phyloP scores from a whole-genome alignment of 2,329 filamentous ascomycete species.

The Bisporella sp. region DNA sequence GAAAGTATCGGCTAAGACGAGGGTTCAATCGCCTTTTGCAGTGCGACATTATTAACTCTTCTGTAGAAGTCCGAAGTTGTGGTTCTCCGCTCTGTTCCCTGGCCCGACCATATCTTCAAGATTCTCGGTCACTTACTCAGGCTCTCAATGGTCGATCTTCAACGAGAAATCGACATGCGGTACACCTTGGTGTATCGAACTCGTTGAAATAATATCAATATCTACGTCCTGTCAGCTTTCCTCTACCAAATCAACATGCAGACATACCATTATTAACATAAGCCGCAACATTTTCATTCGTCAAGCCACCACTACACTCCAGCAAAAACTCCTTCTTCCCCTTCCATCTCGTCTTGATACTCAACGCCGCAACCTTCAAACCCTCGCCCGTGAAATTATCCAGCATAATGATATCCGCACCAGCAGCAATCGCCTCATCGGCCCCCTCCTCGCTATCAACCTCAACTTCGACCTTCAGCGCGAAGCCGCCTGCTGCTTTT shows the following conservation, averaged over 20 bases:
- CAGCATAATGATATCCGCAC: slow-evolving; percentile 94
- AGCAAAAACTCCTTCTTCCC: slow-evolving; percentile 70
- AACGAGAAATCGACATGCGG: slow-evolving; percentile 92
- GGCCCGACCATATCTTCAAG: no score
- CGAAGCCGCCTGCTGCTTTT: slow-evolving; percentile 78
- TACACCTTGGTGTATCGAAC: slow-evolving; percentile 93
- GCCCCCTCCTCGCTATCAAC: slow-evolving; percentile 84
- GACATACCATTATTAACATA: slow-evolving; percentile 69
- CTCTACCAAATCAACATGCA: background rate
- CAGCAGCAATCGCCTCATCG: slow-evolving; percentile 82
- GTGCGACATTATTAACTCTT: no score
- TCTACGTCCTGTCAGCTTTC: slow-evolving; percentile 41
- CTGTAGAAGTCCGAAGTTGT: no score
- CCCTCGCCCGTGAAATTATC: slow-evolving; percentile 87
- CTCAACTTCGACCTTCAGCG: slow-evolving; percentile 93
- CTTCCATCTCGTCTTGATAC: slow-evolving; percentile 74
- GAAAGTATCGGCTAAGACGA: no score
- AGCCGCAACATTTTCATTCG: slow-evolving; percentile 70
- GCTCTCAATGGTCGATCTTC: slow-evolving; percentile 60
- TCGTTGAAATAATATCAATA: slow-evolving; percentile 93
- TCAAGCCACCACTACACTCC: slow-evolving; percentile 89
- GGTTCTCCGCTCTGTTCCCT: no score
- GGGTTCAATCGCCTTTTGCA: no score
- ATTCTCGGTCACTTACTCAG: background rate
- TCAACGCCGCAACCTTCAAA: slow-evolving; percentile 66